Base-by-base conservation (phyloP, 1,284 basidiomycete species). In the Testicularia cyperi region DNA sequence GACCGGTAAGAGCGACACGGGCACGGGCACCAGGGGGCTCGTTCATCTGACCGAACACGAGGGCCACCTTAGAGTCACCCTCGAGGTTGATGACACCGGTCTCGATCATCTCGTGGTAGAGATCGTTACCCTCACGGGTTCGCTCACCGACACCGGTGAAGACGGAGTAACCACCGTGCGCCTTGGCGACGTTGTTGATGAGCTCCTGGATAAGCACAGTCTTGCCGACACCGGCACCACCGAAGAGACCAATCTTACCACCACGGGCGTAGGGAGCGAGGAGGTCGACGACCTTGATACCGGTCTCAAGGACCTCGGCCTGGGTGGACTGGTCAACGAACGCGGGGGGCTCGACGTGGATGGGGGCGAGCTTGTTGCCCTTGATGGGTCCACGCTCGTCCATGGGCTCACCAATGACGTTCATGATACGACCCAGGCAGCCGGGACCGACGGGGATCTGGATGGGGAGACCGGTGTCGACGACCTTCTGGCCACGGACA, bases 21-120 rank as follows among this genome's bases (percentile, higher is more conserved):
- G 94, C 94, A 88, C 94, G 92, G 75, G 94, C 94, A 86, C 94
- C 94, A 75, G 94, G 94, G 79, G 94, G 94, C 83, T 98, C 94
- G 83, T 98, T 98, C 94, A 98, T 98, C 83, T 98, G 94, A 83
- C 94, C 94, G 84, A 98, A 98, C 73, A 98, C 94, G 67, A 98
- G 87, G 75, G 94, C 92, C 81, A 96, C 94, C 85, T 98, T 97
- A 80, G 94, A 97, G 80, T 94, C 90, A 80, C 92, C 92, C 77
- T 95, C 85, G 43, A 73, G 46, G 68, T 97, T 94, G 85, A 98
- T 98, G 84, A 98, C 94, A 86, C 94, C 94, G 56, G 92, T 96
- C 81, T 97, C 92, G 81, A 95, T 95, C 92, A 98, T 97, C 83
- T 98, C 94, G 81, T 96, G 92, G 84, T 98, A 98, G 75, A 98